phyloP scores from a whole-genome alignment of 2,329 filamentous ascomycete species.

The Aspergillus quadrilineatus region DNA sequence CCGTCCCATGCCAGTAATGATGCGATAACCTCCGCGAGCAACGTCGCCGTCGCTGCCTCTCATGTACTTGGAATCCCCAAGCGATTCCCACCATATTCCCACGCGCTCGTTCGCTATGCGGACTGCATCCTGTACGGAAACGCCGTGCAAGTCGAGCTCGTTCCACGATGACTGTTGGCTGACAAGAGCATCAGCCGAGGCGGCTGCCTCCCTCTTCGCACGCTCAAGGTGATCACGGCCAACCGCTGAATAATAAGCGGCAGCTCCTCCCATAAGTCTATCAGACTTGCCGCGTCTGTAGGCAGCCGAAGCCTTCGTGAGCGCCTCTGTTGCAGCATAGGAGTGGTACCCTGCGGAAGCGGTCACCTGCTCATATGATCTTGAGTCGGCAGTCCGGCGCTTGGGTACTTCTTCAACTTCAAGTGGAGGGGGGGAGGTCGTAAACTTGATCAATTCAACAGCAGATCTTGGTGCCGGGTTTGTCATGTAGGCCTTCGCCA shows the following conservation, averaged over 20 bases:
- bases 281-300: conserved; percentile 66
- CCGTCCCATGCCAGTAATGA: conserved; percentile 77
- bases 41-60: conserved; percentile 40
- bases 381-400: conserved; percentile 7
- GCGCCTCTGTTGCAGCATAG: conserved; percentile 51
- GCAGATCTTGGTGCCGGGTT: conserved; percentile 31
- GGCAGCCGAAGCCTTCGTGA: conserved; percentile 57
- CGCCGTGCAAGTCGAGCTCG: conserved; percentile 77
- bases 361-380: conserved; percentile 28
- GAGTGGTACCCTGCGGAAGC: conserved; percentile 47
- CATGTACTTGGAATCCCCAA: conserved; percentile 64
- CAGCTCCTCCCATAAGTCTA: conserved; percentile 71
- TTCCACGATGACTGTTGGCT: conserved; percentile 61
- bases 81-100: conserved; percentile 70
- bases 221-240: conserved; percentile 63
- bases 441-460: conserved; percentile 48
- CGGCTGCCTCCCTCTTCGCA: conserved; percentile 60
- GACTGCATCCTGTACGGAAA: conserved; percentile 76
- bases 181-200: conserved; percentile 69
- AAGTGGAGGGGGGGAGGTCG: conserved; percentile 22
- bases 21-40: conserved; percentile 61
- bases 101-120: conserved; percentile 70
- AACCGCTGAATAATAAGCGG: conserved; percentile 71
- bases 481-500: conserved; percentile 55
- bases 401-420: conserved; percentile 26